These are phyloP conservation scores for Leishmania amazonensis DNA, from an alignment of 208 protist genomes.

Conservation along the genomic window DNA sequence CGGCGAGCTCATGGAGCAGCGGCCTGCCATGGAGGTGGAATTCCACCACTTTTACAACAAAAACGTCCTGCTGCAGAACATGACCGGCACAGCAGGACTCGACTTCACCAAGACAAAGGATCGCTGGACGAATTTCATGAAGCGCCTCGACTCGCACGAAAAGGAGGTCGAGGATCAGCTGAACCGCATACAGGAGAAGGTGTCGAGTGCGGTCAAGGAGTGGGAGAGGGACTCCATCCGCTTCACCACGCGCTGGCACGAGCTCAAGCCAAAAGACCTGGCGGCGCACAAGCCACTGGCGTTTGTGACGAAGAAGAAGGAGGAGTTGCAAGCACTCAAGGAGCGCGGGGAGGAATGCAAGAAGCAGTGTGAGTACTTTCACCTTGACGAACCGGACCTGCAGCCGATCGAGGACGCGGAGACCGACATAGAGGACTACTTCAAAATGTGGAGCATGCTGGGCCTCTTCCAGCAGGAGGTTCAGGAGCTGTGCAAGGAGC, in stretches of 20 bases:
- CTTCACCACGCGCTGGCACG: conserved; percentile 93
- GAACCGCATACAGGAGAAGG: conserved; percentile 57
- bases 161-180: conserved; percentile 93
- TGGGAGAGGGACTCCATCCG: conserved; percentile 89
- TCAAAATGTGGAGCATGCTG: conserved; percentile 87
- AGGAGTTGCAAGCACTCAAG: conserved; percentile 82
- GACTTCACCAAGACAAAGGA: conserved; percentile 77
- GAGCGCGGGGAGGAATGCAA: conserved; percentile 67
- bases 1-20: conserved; percentile 83
- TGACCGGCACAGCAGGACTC: conserved; percentile 75
- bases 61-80: conserved; percentile 90
- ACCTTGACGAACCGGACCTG: conserved; percentile 87
- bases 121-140: conserved; percentile 81
- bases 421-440: conserved; percentile 87
- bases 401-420: conserved; percentile 74
- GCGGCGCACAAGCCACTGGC: conserved; percentile 68
- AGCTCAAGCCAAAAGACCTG: conserved; percentile 94
- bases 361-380: conserved; percentile 94
- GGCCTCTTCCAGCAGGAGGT: conserved; percentile 89
- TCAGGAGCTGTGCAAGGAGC: conserved; percentile 70
- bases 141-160: conserved; percentile 92
- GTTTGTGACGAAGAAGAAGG: conserved; percentile 81
- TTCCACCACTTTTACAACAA: conserved; percentile 94
- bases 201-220: conserved; percentile 70
- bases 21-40: conserved; percentile 80